Conservation (phyloP, 345 rosid species). For the Barbarea vulgaris region DNA sequence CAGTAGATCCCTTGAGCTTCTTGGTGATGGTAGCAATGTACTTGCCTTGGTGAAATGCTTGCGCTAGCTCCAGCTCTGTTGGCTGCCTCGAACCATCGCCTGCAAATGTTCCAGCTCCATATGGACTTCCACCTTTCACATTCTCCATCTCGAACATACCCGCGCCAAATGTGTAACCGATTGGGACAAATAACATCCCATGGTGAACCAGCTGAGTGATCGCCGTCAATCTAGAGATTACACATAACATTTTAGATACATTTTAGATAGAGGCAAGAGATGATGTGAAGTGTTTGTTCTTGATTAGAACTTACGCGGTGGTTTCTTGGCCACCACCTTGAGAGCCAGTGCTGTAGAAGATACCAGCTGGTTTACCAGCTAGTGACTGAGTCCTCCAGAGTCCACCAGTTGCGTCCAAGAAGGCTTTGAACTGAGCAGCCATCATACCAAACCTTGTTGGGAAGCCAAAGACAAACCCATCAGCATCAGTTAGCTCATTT, state of each 20-base stretch:
- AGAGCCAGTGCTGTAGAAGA: conserved; percentile 96
- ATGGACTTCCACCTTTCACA: conserved; percentile 95
- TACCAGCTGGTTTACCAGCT: conserved; percentile 96
- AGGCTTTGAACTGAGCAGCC: conserved; percentile 98
- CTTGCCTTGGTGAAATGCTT: conserved; percentile 98
- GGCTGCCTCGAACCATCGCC: conserved; percentile 95
- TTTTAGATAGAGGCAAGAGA: background rate
- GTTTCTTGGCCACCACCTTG: conserved; percentile 99
- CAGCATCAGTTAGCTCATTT: conserved; percentile 78
- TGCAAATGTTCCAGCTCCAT: conserved; percentile 91
- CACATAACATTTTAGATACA: background rate
- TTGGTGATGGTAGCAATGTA: conserved; percentile 79
- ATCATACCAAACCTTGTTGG: conserved; percentile 99
- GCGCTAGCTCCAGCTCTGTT: conserved; percentile 73
- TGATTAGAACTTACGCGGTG: conserved; percentile 67
- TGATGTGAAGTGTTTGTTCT: conserved; percentile 5
- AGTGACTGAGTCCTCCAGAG: conserved; percentile 92
- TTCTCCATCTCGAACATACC: conserved; percentile 96
- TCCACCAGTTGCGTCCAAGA: conserved; percentile 92
- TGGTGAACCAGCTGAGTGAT: conserved; percentile 97
- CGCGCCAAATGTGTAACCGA: conserved; percentile 95
- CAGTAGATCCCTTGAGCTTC: conserved; percentile 78
- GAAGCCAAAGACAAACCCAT: conserved; percentile 88
- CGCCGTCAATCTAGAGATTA: conserved; percentile 72
- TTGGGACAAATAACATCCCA: conserved; percentile 89